Conservation (phyloP, 495 filamentous ascomycete genomes). For the Penicillium waksmanii region DNA sequence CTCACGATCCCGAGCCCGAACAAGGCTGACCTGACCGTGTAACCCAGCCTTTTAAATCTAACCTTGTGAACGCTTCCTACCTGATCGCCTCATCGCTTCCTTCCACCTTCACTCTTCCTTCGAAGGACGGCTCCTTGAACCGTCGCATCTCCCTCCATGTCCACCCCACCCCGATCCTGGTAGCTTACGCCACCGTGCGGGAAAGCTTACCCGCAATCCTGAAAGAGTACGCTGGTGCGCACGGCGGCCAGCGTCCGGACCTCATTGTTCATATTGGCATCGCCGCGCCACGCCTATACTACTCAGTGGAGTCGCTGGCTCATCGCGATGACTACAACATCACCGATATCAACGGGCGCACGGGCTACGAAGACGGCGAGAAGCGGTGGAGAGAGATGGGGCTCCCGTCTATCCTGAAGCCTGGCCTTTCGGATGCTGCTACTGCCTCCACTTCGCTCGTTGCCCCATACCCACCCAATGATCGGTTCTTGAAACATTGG, state of each 20-base stretch:
- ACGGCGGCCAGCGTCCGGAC: conserved; percentile 57
- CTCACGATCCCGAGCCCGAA: conserved; percentile 10
- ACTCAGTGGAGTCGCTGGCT: conserved; percentile 69
- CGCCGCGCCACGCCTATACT: conserved; percentile 69
- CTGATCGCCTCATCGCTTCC: conserved; percentile 63
- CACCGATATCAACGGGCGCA: conserved; percentile 66
- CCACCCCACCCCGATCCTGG: conserved; percentile 67
- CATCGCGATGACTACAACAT: conserved; percentile 77
- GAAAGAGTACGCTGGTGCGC: conserved; percentile 35
- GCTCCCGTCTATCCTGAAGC: conserved; percentile 38
- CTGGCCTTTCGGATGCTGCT: conserved; percentile 26
- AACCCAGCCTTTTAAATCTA: conserved; percentile 66
- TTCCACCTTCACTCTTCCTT: conserved; percentile 33
- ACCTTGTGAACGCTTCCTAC: conserved; percentile 72
- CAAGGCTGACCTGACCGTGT: not conserved
- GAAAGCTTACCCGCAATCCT: conserved; percentile 62
- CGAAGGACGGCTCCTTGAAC: conserved; percentile 21
- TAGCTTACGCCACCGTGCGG: conserved; percentile 69
- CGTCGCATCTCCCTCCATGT: conserved; percentile 66
- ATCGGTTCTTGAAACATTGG: conserved; percentile 41
- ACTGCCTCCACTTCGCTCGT: not conserved
- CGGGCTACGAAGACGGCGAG: conserved; percentile 56
- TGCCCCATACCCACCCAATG: conserved; percentile 36
- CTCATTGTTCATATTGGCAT: conserved; percentile 80
- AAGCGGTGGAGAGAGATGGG: conserved; percentile 49